Percentiles rank a stretch among this genome's conserved stretches.
Evolutionary conservation across 495 filamentous ascomycete genomes (phyloP).

Genomic region (Rusavskia elegans): DNA sequence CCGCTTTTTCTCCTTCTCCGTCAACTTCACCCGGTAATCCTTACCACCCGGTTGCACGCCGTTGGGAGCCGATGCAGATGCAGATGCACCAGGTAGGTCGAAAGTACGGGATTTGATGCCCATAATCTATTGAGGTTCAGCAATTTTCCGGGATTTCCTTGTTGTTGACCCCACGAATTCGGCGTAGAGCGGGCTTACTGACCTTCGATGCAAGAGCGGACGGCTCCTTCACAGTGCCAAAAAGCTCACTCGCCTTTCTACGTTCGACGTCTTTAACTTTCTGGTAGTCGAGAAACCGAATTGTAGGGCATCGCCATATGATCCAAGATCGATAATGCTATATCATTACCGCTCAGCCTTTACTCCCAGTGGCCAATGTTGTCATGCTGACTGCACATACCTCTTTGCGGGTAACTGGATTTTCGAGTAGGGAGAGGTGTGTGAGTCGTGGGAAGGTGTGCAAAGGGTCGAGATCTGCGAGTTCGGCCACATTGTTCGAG

Average conservation of each 20-base stretch:
- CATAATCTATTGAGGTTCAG: slow-evolving; percentile 43
- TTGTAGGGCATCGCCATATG: slow-evolving; percentile 66
- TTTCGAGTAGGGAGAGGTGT: slow-evolving; percentile 69
- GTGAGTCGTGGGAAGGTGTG: slow-evolving; percentile 50
- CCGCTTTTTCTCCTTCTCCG: slow-evolving; percentile 50
- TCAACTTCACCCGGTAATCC: slow-evolving; percentile 52
- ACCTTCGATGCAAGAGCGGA: slow-evolving; percentile 66
- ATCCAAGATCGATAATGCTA: slow-evolving; percentile 89
- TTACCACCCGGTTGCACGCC: slow-evolving; percentile 36
- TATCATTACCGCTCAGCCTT: neutral
- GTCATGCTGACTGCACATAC: slow-evolving; percentile 30
- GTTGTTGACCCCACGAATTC: neutral
- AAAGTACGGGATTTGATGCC: slow-evolving; percentile 73
- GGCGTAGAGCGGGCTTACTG: neutral
- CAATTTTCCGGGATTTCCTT: no score
- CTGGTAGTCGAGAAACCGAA: slow-evolving; percentile 86
- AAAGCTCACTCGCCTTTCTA: slow-evolving; percentile 55
- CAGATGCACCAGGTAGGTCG: slow-evolving; percentile 39
- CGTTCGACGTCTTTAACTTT: slow-evolving; percentile 84
- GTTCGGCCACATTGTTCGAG: slow-evolving; percentile 56
- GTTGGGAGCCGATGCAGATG: slow-evolving; percentile 18
- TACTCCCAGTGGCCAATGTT: neutral
- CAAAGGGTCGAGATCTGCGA: slow-evolving; percentile 80
- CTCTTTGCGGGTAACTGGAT: slow-evolving; percentile 84
- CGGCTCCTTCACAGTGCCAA: slow-evolving; percentile 61